Percentiles rank a stretch among this genome's conserved stretches.
Evolutionary conservation across 1,139 yeast species (phyloP).

Genomic region (Debaryomyces sp.): DNA sequence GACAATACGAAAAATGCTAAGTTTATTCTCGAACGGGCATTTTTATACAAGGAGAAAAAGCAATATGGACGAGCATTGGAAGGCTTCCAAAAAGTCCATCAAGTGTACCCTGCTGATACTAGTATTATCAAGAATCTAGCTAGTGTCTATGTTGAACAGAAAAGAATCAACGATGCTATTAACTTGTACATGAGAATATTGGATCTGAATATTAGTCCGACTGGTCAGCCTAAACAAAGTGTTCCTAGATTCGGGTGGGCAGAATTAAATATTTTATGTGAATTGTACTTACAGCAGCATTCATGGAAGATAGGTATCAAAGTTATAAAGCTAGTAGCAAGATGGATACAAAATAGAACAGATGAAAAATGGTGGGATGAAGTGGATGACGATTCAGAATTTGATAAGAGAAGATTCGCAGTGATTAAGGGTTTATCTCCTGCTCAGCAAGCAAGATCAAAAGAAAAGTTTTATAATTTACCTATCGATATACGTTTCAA

Average conservation of each 20-base stretch:
- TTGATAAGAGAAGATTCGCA: conserved; percentile 56
- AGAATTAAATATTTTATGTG: conserved; percentile 80
- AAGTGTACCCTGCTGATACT: conserved; percentile 62
- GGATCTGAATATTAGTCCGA: conserved; percentile 52
- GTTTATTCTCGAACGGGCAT: conserved; percentile 61
- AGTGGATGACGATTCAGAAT: conserved; percentile 74
- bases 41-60: conserved; percentile 64
- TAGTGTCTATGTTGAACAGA: conserved; percentile 72
- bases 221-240: conserved; percentile 27
- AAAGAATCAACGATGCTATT: conserved; percentile 79
- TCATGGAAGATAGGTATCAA: conserved; percentile 63
- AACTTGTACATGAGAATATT: conserved; percentile 69
- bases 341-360: conserved; percentile 81
- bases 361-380: conserved; percentile 87
- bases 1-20: conserved; percentile 55
- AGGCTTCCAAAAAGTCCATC: conserved; percentile 66
- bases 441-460: conserved; percentile 25
- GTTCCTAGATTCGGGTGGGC: conserved; percentile 78
- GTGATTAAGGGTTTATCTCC: conserved; percentile 19
- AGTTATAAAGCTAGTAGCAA: conserved; percentile 67
- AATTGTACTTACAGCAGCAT: conserved; percentile 69
- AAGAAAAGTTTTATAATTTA: conserved; percentile 43
- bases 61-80: conserved; percentile 75
- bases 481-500: conserved; percentile 90
- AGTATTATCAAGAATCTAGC: conserved; percentile 74